Percentiles rank a stretch among this genome's conserved stretches.
These are phyloP conservation scores for Daedaleopsis nitida DNA, from an alignment of 768 basidiomycete species.

Conservation along the genomic window DNA sequence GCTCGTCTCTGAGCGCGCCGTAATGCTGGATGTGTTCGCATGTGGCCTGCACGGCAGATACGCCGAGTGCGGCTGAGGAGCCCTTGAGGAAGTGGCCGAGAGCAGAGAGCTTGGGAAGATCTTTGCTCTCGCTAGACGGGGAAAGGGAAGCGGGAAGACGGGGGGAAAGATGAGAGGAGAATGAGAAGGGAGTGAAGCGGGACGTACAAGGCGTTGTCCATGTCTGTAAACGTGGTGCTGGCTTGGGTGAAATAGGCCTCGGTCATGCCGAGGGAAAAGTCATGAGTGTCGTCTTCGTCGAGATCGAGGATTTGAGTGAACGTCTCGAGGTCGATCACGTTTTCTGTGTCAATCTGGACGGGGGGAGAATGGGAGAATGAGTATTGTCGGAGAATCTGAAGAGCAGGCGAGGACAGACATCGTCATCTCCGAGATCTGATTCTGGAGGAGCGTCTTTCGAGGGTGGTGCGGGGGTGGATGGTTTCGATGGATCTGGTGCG, in stretches of 20 bases:
- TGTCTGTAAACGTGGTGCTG: constrained; percentile 67
- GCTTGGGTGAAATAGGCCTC: constrained; percentile 83
- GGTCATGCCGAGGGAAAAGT: constrained; percentile 82
- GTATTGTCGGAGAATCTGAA: not conserved
- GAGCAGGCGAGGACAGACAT: constrained; percentile 4
- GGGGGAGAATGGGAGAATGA: not conserved
- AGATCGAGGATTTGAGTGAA: constrained; percentile 90
- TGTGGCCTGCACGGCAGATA: constrained; percentile 74
- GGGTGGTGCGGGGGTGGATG: not conserved
- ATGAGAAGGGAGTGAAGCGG: not conserved
- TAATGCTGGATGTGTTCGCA: constrained; percentile 94
- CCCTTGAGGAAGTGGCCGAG: constrained; percentile 97
- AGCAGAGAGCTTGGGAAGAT: constrained; percentile 66
- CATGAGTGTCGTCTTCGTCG: constrained; percentile 77
- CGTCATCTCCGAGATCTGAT: constrained; percentile 12
- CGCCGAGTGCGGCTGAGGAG: constrained; percentile 92
- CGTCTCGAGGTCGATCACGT: constrained; percentile 73
- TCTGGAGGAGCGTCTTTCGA: not conserved
- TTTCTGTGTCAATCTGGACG: constrained; percentile 11
- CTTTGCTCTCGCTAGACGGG: constrained; percentile 48
- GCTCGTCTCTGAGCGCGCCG: constrained; percentile 69
- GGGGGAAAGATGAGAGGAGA: not conserved
- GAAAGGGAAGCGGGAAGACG: not conserved
- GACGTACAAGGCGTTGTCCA: constrained; percentile 81
- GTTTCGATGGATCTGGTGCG: not conserved